These are phyloP conservation scores for Penicillium coffeae DNA, from an alignment of 495 filamentous ascomycete species.

Conservation along the genomic window DNA sequence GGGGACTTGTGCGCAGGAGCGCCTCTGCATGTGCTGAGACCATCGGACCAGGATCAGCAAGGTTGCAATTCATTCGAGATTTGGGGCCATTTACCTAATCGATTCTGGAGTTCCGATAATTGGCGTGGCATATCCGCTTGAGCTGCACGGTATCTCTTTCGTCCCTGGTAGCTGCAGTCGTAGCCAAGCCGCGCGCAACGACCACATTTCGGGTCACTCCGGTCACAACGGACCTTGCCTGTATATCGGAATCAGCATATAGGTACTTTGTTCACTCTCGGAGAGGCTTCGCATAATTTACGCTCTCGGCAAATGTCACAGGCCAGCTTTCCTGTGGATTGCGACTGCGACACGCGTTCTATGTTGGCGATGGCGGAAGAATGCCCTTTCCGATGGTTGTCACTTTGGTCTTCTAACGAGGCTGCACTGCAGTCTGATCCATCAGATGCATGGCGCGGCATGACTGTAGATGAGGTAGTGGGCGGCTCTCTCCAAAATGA, in stretches of 20 bases:
- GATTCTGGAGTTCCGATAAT: conserved; percentile 2
- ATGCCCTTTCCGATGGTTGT: too few species aligned
- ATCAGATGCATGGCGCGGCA: too few species aligned
- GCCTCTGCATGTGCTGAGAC: conserved; percentile 1
- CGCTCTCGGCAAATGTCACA: conserved; percentile 3
- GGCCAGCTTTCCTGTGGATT: conserved; percentile 2
- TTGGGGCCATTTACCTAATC: conserved; percentile 3
- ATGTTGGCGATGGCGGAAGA: conserved; percentile 1
- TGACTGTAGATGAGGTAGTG: too few species aligned
- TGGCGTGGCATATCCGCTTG: conserved; percentile 2
- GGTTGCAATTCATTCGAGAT: background rate
- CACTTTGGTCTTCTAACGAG: too few species aligned
- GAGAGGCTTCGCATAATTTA: background rate
- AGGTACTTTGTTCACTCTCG: background rate
- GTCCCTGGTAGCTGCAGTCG: conserved; percentile 8
- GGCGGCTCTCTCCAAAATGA: too few species aligned
- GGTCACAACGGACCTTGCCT: conserved; percentile 3
- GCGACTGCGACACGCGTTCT: conserved; percentile 1
- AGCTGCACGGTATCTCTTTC: background rate
- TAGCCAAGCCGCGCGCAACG: conserved; percentile 8
- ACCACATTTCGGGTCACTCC: conserved; percentile 2
- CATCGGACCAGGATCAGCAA: conserved; percentile 1
- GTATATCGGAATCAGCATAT: background rate
- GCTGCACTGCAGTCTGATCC: too few species aligned
- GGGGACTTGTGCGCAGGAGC: conserved; percentile 4